Conservation (phyloP, 805 yeast genomes). For the Cyberlindnera amylophila region DNA sequence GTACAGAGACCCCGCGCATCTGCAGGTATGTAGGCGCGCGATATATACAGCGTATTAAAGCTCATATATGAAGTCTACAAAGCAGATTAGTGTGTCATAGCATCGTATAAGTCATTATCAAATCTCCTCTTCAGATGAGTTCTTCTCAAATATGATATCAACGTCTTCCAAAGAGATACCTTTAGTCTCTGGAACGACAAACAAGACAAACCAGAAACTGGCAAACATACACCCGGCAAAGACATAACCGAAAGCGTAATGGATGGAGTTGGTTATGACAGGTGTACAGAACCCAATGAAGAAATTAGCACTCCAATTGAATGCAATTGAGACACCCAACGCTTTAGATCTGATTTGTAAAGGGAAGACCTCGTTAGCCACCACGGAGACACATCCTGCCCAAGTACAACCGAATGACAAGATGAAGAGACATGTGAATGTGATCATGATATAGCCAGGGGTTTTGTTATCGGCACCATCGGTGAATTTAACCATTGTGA, state of each 20-base stretch:
- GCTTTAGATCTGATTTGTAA: constrained; percentile 59
- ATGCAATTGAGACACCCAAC: constrained; percentile 52
- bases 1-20: too few relatives aligned
- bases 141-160: constrained; percentile 49
- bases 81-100: too few relatives aligned
- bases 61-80: too few relatives aligned
- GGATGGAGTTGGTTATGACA: constrained; percentile 49
- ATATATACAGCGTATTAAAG: too few relatives aligned
- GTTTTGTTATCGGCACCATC: constrained; percentile 27
- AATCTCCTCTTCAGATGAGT: background rate
- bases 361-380: constrained; percentile 46
- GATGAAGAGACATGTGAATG: constrained; percentile 49
- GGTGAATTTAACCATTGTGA: constrained; percentile 34
- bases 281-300: constrained; percentile 62
- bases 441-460: constrained; percentile 52
- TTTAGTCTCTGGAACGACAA: constrained; percentile 74
- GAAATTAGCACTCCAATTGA: constrained; percentile 50
- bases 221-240: constrained; percentile 45
- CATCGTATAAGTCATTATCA: too few relatives aligned
- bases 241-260: constrained; percentile 60
- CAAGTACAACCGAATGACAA: constrained; percentile 52
- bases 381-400: constrained; percentile 50
- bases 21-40: too few relatives aligned
- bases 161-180: constrained; percentile 80
- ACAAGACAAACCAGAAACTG: constrained; percentile 40